A percentile compares a stretch with the other conserved stretches of the same genome.
phyloP scores from a whole-genome alignment of 2,329 filamentous ascomycete species.

The Colletotrichum endophyticum region DNA sequence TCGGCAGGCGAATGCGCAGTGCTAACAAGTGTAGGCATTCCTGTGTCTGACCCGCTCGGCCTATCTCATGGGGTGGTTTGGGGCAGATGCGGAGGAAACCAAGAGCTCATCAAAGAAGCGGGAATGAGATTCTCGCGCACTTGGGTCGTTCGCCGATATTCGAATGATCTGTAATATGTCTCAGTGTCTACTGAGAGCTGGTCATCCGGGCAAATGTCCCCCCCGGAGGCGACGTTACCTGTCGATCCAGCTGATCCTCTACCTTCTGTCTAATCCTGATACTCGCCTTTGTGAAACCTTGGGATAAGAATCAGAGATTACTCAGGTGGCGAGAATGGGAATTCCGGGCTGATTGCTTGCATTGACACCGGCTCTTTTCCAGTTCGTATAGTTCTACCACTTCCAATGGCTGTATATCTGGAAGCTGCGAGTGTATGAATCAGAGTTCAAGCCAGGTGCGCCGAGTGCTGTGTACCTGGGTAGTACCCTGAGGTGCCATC shows the following conservation, averaged over 20 bases:
- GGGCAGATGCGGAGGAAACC: slow-evolving; percentile 20
- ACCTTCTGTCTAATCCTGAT: neutral
- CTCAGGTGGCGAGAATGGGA: neutral
- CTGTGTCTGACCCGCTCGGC: slow-evolving; percentile 33
- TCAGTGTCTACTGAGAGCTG: neutral
- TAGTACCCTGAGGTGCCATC: neutral
- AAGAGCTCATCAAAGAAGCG: slow-evolving; percentile 19
- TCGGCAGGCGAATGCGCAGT: neutral
- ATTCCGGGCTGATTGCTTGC: neutral
- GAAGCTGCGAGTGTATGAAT: neutral
- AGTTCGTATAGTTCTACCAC: neutral
- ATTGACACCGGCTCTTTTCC: neutral
- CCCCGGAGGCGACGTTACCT: neutral
- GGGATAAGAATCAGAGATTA: neutral
- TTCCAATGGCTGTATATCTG: neutral
- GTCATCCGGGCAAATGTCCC: neutral
- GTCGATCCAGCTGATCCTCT: neutral
- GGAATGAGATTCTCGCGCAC: neutral
- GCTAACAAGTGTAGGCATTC: slow-evolving; percentile 25
- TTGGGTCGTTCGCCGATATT: neutral
- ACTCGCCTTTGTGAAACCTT: neutral
- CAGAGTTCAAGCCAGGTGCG: neutral
- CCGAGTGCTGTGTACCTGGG: neutral
- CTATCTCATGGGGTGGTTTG: slow-evolving; percentile 36
- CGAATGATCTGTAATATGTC: neutral